Base-by-base conservation (phyloP, 306 rosid species). In the Aeschynomene evenia region DNA sequence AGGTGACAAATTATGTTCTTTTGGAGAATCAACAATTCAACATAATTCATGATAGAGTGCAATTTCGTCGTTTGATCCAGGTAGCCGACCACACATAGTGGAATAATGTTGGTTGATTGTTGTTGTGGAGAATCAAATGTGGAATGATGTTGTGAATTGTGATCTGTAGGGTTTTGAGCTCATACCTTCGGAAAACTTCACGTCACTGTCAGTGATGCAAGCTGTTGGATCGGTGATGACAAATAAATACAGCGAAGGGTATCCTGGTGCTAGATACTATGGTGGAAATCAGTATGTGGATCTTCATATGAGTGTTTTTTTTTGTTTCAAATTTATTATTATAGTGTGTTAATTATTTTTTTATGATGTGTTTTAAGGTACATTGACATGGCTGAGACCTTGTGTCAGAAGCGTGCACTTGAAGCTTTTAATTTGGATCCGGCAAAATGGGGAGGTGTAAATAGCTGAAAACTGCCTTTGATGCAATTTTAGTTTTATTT, bases 191-290 rank as follows among this genome's bases (percentile, higher is more conserved):
- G 97, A 91, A 58, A 91, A 91, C 59, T 88, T 91, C 81, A 91
- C 97, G 16, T 91, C 97, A 16, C 55, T 77, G 33, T 91, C 97
- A 9, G 96, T 91, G 72, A 91, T 91, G 97, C 89, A 86, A 85
- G 97, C 96, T 33, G 97, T 91, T 85, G 97, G 97, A 55, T 91
- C 97, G 34, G 93, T 91, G 45, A 91, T 91, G 97, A 91, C 93
- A 12, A 91, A 91, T 81, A 88, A 91, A 75, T 91, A 91, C 24
- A 91, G 97, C 54, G 97, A 88, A 74, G 97, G 97, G 8, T 91
- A 91, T 80, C 97, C 97, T 0, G 97, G 97, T 37, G 97, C 97
- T 66, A 88, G 97, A 88, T 91, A 91, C 83, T 88, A 91, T 55
- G 97, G 97, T 69, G 97, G 97, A 77, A 91, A 89, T 70, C 94